These are phyloP conservation scores for Fusarium subtropicale DNA, from an alignment of 2,329 filamentous ascomycete species.

Conservation along the genomic window DNA sequence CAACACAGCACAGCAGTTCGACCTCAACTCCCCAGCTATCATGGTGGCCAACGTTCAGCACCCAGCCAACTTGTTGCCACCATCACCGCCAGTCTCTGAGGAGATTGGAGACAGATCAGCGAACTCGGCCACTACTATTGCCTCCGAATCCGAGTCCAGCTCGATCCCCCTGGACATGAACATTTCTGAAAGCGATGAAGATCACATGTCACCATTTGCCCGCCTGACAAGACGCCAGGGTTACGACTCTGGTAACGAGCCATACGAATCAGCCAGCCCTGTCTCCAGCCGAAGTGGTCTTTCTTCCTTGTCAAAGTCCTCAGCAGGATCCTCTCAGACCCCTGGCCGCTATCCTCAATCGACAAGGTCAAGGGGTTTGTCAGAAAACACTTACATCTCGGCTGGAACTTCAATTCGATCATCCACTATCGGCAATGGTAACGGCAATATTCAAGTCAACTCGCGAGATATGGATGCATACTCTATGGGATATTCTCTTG, in stretches of 20 bases:
- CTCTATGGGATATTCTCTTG: slow-evolving; percentile 60
- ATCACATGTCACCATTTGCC: slow-evolving; percentile 79
- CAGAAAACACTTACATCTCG: slow-evolving; percentile 76
- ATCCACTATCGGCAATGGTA: slow-evolving; percentile 48
- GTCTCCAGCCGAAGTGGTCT: slow-evolving; percentile 71
- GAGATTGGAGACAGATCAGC: slow-evolving; percentile 69
- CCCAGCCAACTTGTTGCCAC: slow-evolving; percentile 79
- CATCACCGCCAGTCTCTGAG: slow-evolving; percentile 85
- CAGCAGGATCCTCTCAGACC: slow-evolving; percentile 66
- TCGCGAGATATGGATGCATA: slow-evolving; percentile 62
- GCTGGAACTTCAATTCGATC: slow-evolving; percentile 64
- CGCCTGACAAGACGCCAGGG: slow-evolving; percentile 79
- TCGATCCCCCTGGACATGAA: slow-evolving; percentile 68
- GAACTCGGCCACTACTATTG: slow-evolving; percentile 59
- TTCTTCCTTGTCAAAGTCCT: slow-evolving; percentile 69
- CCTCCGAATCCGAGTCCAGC: slow-evolving; percentile 65
- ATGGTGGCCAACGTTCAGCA: slow-evolving; percentile 92
- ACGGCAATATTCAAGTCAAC: slow-evolving; percentile 26
- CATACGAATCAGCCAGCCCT: slow-evolving; percentile 75
- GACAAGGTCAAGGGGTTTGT: slow-evolving; percentile 64
- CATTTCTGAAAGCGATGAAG: slow-evolving; percentile 80
- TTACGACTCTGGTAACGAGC: slow-evolving; percentile 67
- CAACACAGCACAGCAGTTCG: slow-evolving; percentile 93
- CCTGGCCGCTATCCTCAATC: slow-evolving; percentile 64
- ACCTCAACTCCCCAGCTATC: slow-evolving; percentile 83